Conservation (phyloP, 371 early-diverging fungal genomes). For the Parasitella parasitica region DNA sequence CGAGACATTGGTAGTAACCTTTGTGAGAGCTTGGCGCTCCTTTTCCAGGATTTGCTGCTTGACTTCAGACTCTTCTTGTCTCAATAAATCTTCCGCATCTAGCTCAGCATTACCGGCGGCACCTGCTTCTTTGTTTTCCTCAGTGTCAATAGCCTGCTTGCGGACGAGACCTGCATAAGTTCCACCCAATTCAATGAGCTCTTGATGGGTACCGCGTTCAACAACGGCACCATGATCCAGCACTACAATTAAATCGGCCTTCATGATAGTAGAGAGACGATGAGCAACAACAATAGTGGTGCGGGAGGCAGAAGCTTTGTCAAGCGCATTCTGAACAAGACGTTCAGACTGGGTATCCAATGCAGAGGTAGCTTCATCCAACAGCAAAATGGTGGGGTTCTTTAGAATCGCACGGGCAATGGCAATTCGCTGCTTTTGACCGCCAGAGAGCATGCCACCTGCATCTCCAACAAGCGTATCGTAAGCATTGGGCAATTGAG, state of each 20-base stretch:
- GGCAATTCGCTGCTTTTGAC: conserved; percentile 84
- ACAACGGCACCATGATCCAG: conserved; percentile 65
- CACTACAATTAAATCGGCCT: conserved; percentile 80
- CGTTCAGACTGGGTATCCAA: conserved; percentile 79
- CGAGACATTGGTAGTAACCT: neutral
- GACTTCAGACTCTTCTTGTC: conserved; percentile 18
- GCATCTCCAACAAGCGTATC: conserved; percentile 63
- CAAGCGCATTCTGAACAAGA: conserved; percentile 73
- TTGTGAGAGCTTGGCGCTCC: neutral
- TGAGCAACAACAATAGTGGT: conserved; percentile 92
- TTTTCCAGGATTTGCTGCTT: conserved; percentile 19
- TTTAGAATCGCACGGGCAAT: conserved; percentile 74
- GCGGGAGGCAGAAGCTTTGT: conserved; percentile 64
- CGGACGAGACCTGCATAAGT: conserved; percentile 49
- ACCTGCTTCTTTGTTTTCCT: neutral
- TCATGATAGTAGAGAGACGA: conserved; percentile 70
- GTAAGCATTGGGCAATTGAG: conserved; percentile 64
- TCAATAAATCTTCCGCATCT: neutral
- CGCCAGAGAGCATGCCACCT: conserved; percentile 74
- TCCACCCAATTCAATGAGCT: conserved; percentile 42
- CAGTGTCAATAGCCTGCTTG: conserved; percentile 32
- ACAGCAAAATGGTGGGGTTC: conserved; percentile 62
- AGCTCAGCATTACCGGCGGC: neutral
- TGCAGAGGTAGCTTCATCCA: conserved; percentile 85
- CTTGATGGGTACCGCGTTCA: conserved; percentile 70